Conservation (phyloP, 2,329 filamentous ascomycete species). For the Lojkania enalia region DNA sequence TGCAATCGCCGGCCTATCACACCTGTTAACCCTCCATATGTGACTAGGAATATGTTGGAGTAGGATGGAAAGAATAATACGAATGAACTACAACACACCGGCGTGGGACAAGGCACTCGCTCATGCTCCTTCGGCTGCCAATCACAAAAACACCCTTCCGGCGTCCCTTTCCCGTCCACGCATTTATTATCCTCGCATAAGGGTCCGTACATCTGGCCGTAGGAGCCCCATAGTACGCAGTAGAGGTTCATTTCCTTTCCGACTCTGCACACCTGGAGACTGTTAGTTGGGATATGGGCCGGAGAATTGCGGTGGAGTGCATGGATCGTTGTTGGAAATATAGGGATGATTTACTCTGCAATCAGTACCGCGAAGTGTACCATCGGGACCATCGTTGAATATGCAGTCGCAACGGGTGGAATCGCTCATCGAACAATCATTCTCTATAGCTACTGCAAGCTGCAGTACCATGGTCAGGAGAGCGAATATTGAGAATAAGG, state of each 20-base stretch:
- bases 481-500: background rate
- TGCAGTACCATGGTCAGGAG: background rate
- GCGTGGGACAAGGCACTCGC: conserved; percentile 10
- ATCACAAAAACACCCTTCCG: background rate
- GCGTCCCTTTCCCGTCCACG: background rate
- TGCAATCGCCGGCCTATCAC: conserved; percentile 17
- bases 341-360: conserved; percentile 9
- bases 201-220: conserved; percentile 11
- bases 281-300: background rate
- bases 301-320: background rate
- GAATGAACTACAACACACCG: too few relatives aligned
- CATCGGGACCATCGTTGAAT: background rate
- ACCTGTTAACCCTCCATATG: too few relatives aligned
- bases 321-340: too few relatives aligned
- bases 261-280: conserved; percentile 7
- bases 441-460: background rate
- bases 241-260: conserved; percentile 1
- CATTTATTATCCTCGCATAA: conserved; percentile 10
- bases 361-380: conserved; percentile 10
- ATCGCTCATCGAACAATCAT: conserved; percentile 16
- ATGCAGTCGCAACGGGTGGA: conserved; percentile 15
- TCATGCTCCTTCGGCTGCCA: conserved; percentile 11
- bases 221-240: conserved; percentile 14
- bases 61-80: too few relatives aligned
- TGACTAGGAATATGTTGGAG: too few relatives aligned